Evolutionary conservation across 495 filamentous ascomycete species (phyloP), one percentile per base, ranked within the genome.

Genomic region (Aspergillus olivimuriae): DNA sequence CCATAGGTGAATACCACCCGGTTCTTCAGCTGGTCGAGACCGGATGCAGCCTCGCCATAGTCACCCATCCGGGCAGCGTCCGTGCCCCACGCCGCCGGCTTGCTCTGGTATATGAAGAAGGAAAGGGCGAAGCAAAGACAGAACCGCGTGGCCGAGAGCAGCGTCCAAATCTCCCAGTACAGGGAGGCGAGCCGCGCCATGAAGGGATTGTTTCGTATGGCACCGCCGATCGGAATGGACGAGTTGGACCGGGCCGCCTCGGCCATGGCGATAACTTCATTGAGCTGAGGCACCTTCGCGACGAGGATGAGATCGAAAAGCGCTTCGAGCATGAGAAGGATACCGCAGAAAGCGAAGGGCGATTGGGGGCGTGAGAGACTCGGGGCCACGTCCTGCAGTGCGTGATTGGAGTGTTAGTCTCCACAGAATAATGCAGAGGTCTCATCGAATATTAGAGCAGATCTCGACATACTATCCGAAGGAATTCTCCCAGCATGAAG

Each of bases 1-100:
- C 76, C 80, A 65, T 84, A 94, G 0, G 86, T 82, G 55, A 95
- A 94, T 9, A 92, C 80, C 5, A 91, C 72, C 19, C 84, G 63
- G 54, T 88, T 90, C 66, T 87, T 85, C 56, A 92, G 55, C 24
- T 80, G 77, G 45, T 78, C 84, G 58, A 66, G 48, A 16, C 60
- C 68, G 16, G 41, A 50, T 15, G 34, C 38, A 7, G 44, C 51
- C 36, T 49, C 52, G 43, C 18, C 40, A 24, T 39, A 48, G 3
- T 37, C 43, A 34, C 36, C 28, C 31, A 24, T 56, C 43, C 42
- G 56, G 40, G 16, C 46, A 65, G 45, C 55, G 24, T 41, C 46
- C 31, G 65, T 63, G 9, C 65, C 61, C 41, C 62, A 45, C 19
- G 60, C 61, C 9, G 51, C 59, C 14, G 65, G 62, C 46, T 72